These are phyloP conservation scores for Penicillium psychrosexuale DNA, from an alignment of 2,329 filamentous ascomycete species.

Conservation along the genomic window DNA sequence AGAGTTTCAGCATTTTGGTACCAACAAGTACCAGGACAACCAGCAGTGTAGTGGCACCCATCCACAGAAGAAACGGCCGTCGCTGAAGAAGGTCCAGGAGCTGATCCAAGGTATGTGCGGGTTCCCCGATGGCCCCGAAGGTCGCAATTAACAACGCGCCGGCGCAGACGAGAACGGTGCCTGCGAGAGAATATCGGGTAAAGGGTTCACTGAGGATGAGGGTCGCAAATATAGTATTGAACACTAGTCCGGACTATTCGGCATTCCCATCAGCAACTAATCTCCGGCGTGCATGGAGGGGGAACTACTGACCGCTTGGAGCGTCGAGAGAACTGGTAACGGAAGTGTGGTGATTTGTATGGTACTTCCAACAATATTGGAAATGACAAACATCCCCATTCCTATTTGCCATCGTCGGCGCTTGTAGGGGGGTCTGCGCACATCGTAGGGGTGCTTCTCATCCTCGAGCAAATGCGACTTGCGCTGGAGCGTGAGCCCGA, in stretches of 20 bases:
- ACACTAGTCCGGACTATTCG: slow-evolving; percentile 76
- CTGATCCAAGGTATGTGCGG: slow-evolving; percentile 82
- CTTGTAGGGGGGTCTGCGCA: slow-evolving; percentile 80
- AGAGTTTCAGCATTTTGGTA: slow-evolving; percentile 47
- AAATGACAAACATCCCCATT: slow-evolving; percentile 94
- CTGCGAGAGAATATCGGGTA: slow-evolving; percentile 86
- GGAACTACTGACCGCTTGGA: slow-evolving; percentile 66
- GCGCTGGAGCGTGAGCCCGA: slow-evolving; percentile 91
- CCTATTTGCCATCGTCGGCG: slow-evolving; percentile 88
- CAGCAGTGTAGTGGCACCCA: slow-evolving; percentile 72
- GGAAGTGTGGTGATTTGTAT: slow-evolving; percentile 97
- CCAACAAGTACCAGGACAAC: slow-evolving; percentile 66
- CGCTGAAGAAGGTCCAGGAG: slow-evolving; percentile 72
- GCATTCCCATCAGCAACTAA: slow-evolving; percentile 10
- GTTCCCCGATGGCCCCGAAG: slow-evolving; percentile 91
- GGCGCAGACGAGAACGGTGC: slow-evolving; percentile 79
- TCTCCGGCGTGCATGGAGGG: not conserved
- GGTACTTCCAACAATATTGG: slow-evolving; percentile 90
- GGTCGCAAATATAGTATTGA: slow-evolving; percentile 97
- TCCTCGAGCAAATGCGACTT: slow-evolving; percentile 98
- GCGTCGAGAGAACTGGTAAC: slow-evolving; percentile 86
- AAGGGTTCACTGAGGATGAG: slow-evolving; percentile 91
- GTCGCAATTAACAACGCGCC: slow-evolving; percentile 90
- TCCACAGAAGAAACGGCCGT: slow-evolving; percentile 80
- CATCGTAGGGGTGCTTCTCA: slow-evolving; percentile 76